These are phyloP conservation scores for Fusarium fujikuroi DNA, from an alignment of 2,329 filamentous ascomycete species.

Conservation along the genomic window DNA sequence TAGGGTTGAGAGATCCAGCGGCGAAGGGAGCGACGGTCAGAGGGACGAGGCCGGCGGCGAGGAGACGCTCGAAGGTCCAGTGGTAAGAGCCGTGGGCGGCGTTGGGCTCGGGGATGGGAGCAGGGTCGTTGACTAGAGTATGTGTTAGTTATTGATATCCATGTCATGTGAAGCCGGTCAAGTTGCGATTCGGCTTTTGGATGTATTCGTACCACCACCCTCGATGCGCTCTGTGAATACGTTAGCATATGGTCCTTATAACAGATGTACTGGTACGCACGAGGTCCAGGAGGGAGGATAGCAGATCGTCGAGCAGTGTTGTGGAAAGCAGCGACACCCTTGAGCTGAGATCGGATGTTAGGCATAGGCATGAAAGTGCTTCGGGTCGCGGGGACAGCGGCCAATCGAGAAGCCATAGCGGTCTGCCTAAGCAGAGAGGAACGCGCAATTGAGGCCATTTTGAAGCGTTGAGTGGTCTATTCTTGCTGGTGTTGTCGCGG, in stretches of 20 bases:
- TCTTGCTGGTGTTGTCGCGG: conserved; percentile 29
- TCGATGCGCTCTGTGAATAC: conserved; percentile 72
- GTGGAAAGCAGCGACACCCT: conserved; percentile 84
- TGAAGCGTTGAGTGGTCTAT: conserved; percentile 35
- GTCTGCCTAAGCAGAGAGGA: conserved; percentile 66
- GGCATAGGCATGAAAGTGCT: conserved; percentile 49
- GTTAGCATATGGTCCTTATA: conserved; percentile 54
- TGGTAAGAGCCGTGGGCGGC: conserved; percentile 95
- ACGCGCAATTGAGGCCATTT: conserved; percentile 68
- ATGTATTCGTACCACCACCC: conserved; percentile 72
- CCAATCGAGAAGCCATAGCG: conserved; percentile 53
- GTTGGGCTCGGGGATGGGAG: conserved; percentile 74
- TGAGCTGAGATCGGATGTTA: conserved; percentile 45
- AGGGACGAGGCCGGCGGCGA: conserved; percentile 85
- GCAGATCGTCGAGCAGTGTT: conserved; percentile 79
- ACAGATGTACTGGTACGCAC: conserved; percentile 62
- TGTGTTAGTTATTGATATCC: conserved; percentile 17
- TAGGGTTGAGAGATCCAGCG: conserved; percentile 88
- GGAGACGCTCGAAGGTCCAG: conserved; percentile 93
- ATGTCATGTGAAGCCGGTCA: conserved; percentile 36
- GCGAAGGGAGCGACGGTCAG: conserved; percentile 92
- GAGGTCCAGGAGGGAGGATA: conserved; percentile 87
- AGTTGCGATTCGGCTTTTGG: conserved; percentile 11
- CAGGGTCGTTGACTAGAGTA: conserved; percentile 82
- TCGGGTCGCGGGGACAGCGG: conserved; percentile 52